These are phyloP conservation scores for Colletotrichum lindemuthianum DNA, from an alignment of 2,329 filamentous ascomycete species.

Conservation along the genomic window DNA sequence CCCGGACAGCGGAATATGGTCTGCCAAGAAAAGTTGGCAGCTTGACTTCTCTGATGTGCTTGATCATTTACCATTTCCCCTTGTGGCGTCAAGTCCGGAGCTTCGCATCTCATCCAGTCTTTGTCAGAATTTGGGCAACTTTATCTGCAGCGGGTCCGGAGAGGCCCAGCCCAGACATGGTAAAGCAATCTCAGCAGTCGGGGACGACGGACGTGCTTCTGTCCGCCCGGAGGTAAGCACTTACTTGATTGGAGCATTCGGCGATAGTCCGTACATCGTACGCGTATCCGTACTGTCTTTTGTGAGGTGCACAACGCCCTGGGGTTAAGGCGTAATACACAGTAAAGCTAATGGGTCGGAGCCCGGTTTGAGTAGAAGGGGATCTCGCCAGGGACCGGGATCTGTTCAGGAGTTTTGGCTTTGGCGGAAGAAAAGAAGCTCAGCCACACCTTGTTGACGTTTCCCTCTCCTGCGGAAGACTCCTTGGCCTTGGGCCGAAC, in stretches of 20 bases:
- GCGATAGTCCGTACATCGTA: background rate
- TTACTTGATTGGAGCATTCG: constrained; percentile 9
- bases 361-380: too few species aligned
- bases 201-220: background rate
- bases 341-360: too few species aligned
- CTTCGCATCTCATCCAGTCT: constrained; percentile 20
- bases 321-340: too few species aligned
- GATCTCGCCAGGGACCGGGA: constrained; percentile 12
- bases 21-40: constrained; percentile 2
- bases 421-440: constrained; percentile 4
- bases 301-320: too few species aligned
- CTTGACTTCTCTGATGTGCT: background rate
- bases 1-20: background rate
- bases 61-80: background rate
- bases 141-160: constrained; percentile 25
- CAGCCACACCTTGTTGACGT: constrained; percentile 24
- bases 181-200: too few species aligned
- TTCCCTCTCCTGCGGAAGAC: background rate
- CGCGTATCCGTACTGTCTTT: too few species aligned
- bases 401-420: constrained; percentile 18
- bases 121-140: constrained; percentile 22
- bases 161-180: background rate
- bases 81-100: constrained; percentile 11
- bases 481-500: background rate
- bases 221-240: background rate